Conservation (phyloP, 1,139 yeast genomes). For the Diutina sp. region DNA sequence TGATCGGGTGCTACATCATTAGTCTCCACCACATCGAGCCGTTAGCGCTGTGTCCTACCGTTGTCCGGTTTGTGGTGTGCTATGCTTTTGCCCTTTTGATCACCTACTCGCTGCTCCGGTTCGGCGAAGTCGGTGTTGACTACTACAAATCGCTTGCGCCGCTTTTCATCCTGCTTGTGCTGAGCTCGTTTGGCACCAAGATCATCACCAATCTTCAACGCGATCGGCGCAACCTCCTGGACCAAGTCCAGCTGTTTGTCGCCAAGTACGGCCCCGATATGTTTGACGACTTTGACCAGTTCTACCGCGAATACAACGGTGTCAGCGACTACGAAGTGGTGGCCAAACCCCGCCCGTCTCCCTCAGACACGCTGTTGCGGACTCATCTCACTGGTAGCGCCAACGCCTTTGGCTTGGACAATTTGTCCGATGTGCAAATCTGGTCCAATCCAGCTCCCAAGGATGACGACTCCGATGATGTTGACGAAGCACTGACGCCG, state of each 20-base stretch:
- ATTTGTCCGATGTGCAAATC: not conserved
- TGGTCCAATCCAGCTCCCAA: slow-evolving; percentile 3
- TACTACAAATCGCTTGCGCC: slow-evolving; percentile 27
- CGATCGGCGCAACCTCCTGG: slow-evolving; percentile 40
- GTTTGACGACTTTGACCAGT: slow-evolving; percentile 45
- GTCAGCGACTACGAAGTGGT: not conserved
- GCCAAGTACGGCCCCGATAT: slow-evolving; percentile 65
- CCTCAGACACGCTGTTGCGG: not conserved
- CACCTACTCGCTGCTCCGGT: slow-evolving; percentile 28
- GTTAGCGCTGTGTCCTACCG: slow-evolving; percentile 1
- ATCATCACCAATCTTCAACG: slow-evolving; percentile 40
- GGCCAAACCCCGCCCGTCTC: not conserved
- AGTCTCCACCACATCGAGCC: slow-evolving; percentile 7
- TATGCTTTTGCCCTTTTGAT: slow-evolving; percentile 29
- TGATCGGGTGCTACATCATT: slow-evolving; percentile 9
- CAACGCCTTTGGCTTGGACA: not conserved
- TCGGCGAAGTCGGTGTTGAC: slow-evolving; percentile 30
- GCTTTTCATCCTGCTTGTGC: slow-evolving; percentile 21
- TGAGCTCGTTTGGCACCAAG: slow-evolving; percentile 25
- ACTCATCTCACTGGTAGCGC: not conserved
- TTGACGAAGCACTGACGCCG: slow-evolving; percentile 3
- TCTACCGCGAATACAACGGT: slow-evolving; percentile 17
- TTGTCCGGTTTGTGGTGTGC: slow-evolving; percentile 16
- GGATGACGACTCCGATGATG: not conserved
- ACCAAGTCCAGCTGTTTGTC: slow-evolving; percentile 53